Base-by-base conservation (phyloP, 2,329 filamentous ascomycete genomes). In the Chalara sp. region DNA sequence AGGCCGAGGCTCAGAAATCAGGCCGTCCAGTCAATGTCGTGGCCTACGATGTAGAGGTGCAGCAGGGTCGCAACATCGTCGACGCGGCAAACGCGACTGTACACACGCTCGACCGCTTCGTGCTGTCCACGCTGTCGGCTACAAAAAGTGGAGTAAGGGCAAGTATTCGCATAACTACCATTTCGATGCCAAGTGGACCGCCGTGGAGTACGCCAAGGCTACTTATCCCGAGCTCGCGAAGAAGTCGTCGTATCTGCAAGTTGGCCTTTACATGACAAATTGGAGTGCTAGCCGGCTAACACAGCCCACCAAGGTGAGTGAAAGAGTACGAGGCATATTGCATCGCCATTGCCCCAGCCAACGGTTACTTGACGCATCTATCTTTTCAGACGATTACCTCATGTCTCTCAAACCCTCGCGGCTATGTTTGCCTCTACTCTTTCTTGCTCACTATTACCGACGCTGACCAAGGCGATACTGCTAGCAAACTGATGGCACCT, bases 41-140 rank as follows among this genome's bases (percentile, higher is more conserved):
- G 29, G 42, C 37, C 0, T 76, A 74, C 53, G 67, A 76, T 1
- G 63, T 72, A 2, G 79, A 82, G 63, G 61, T 71, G 6, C 66
- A 66, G 11, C 73, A 80, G 48, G 77, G 78, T 0, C 73, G 70
- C 53, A 82, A 81, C 52, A 76, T 82, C 32, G 75, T 70, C 3
- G 72, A 79, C 53, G 78, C 76, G 0, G 78, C 77, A 0, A 73
- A 74, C 1, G 55, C 63, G 0, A 66, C 65, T 0, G 63, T 67
- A 0, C 67, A 59, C 29, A 67, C 67, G 0, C 65, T 79, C 2
- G 72, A 73, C 29, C 59, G 58, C 75, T 0, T 57, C 80, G 52
- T 77, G 75, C 57, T 67, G 77, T 55, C 75, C 73, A 0, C 58
- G 54, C 6, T 71, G 70, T 44, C n/a, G n/a, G n/a, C n/a, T n/a